phyloP scores from a whole-genome alignment of 108 stramenopile species.

The Skeletonema tropicum region DNA sequence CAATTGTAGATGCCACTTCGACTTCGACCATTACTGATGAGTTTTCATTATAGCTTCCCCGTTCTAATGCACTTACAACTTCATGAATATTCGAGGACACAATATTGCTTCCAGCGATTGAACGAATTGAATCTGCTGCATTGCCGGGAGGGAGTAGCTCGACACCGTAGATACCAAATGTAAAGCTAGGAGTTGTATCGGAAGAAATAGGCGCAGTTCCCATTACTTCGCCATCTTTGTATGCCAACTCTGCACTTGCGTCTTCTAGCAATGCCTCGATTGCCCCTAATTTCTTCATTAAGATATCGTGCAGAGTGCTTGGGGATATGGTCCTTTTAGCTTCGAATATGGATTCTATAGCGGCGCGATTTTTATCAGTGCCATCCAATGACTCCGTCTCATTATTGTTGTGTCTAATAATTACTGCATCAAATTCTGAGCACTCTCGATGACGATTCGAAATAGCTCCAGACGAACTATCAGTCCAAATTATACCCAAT shows the following conservation, averaged over 20 bases:
- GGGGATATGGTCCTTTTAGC: constrained; percentile 38
- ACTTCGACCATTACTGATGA: constrained; percentile 24
- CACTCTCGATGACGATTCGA: constrained; percentile 26
- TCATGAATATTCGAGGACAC: constrained; percentile 23
- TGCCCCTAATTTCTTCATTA: constrained; percentile 30
- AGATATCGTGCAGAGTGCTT: constrained; percentile 36
- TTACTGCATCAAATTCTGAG: constrained; percentile 32
- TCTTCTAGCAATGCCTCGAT: constrained; percentile 25
- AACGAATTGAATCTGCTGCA: constrained; percentile 39
- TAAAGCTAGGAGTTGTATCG: not conserved
- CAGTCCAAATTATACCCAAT: constrained; percentile 36
- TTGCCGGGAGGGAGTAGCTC: constrained; percentile 24
- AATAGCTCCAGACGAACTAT: not conserved
- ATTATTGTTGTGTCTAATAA: not conserved
- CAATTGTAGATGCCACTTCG: constrained; percentile 10
- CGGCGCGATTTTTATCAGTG: not conserved
- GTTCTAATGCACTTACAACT: constrained; percentile 23
- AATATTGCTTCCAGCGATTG: constrained; percentile 25
- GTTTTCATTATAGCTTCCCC: constrained; percentile 4
- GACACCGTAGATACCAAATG: constrained; percentile 28
- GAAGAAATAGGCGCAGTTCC: not conserved
- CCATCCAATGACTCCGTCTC: too few species aligned
- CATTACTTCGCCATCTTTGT: constrained; percentile 11
- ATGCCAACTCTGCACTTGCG: constrained; percentile 19
- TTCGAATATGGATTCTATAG: constrained; percentile 35